Evolutionary conservation across 352 stramenopile species (phyloP), one percentile per base, ranked within the genome.

Genomic region (Globisporangium cystogenes): DNA sequence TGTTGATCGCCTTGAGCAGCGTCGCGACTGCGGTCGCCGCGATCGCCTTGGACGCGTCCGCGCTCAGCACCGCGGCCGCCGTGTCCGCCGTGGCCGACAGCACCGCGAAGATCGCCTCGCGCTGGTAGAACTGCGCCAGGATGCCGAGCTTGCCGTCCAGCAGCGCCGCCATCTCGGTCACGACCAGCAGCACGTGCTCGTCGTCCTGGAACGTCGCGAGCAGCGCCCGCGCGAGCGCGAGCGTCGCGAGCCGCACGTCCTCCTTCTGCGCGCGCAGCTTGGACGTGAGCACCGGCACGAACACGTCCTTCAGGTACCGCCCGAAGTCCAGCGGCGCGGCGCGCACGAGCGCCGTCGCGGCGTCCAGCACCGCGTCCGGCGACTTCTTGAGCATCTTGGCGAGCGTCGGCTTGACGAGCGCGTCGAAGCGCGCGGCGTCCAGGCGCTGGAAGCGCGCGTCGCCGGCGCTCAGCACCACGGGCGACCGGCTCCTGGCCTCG

Each of bases 121-220:
- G 81, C 65, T 89, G 80, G 61, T 93, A 95, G 42, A 93, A 95
- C 59, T 95, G 85, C n/a, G 85, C 85, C 31, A 95, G 61, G 33
- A 95, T 70, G 27, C 85, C 85, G 47, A 90, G 74, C 48, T 93
- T 93, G 27, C 83, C 83, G 29, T 93, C 82, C 35, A 93, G 46
- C 51, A 95, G 62, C 1, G 68, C 68, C 3, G 65, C 61, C 54
- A 93, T 71, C 16, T 83, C 62, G 0, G 62, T 51, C 42, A 92
- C 70, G 15, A 95, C 62, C 42, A 70, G 52, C 53, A 72, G 52
- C 42, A 92, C 74, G 48, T 78, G 65, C 20, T 82, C 64, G 11
- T 73, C 68, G 50, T 74, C 66, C 42, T 65, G 59, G 59, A 87
- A 88, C 6, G 68, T 80, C 4, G 37, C 29, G 0, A 87, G 50